Conservation (phyloP, 2,329 filamentous ascomycete species). For the Hypoxylon sp. region DNA sequence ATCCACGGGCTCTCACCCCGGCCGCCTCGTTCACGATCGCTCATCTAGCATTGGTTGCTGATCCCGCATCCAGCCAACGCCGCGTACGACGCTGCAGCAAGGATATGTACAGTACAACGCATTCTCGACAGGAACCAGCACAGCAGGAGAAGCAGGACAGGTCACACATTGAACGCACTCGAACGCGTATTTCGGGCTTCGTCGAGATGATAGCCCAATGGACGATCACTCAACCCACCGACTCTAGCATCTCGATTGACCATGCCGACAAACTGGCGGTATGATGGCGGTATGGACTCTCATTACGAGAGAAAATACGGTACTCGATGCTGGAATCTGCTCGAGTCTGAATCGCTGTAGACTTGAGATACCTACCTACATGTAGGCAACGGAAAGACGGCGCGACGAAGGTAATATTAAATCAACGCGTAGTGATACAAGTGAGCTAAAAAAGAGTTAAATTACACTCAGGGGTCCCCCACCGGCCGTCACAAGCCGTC, state of each 20-base stretch:
- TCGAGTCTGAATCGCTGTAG: constrained; percentile 2
- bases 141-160: constrained; percentile 29
- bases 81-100: constrained; percentile 40
- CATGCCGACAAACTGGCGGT: constrained; percentile 9
- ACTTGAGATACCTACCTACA: too few species aligned
- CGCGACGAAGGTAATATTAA: constrained; percentile 20
- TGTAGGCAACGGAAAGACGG: constrained; percentile 1
- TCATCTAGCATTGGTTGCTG: constrained; percentile 48
- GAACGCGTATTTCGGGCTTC: constrained; percentile 34
- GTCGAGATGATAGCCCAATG: constrained; percentile 28
- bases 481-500: constrained; percentile 5
- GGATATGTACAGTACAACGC: constrained; percentile 30
- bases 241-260: constrained; percentile 25
- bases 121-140: constrained; percentile 39
- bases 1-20: constrained; percentile 30
- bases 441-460: constrained; percentile 23
- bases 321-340: constrained; percentile 7
- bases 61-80: constrained; percentile 41
- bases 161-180: constrained; percentile 35
- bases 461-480: constrained; percentile 30
- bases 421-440: constrained; percentile 19
- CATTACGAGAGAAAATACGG: background rate
- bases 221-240: constrained; percentile 37
- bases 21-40: constrained; percentile 44
- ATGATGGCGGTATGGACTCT: constrained; percentile 1